Evolutionary conservation across 2,329 filamentous ascomycete genomes (phyloP).

Genomic region (Stemphylium vesicarium): DNA sequence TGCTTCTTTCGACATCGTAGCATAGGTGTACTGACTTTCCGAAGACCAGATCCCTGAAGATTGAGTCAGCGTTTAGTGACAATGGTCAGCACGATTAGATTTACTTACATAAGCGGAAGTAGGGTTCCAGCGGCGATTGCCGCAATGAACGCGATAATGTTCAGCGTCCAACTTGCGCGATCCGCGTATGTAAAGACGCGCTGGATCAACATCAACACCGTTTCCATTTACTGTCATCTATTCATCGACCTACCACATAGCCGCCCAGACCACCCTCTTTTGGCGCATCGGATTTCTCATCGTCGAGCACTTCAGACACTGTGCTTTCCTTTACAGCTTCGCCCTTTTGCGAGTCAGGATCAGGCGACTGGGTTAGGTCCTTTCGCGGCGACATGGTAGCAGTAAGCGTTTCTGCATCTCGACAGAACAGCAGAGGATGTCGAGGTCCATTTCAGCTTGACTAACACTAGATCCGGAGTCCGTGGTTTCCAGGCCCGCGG

Average conservation of each 20-base stretch:
- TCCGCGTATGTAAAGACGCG: slow-evolving; percentile 48
- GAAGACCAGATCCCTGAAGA: slow-evolving; percentile 54
- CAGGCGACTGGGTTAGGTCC: slow-evolving; percentile 3
- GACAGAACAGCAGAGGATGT: background rate
- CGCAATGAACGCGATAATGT: slow-evolving; percentile 40
- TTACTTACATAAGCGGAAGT: slow-evolving; percentile 53
- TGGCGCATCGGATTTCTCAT: slow-evolving; percentile 17
- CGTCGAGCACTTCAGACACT: slow-evolving; percentile 1
- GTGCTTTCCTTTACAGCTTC: slow-evolving; percentile 10
- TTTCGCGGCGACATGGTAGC: slow-evolving; percentile 16
- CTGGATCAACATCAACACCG: slow-evolving; percentile 17
- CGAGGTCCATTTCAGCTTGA: background rate
- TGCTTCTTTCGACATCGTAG: too few relatives aligned
- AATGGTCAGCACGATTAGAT: background rate
- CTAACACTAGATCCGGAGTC: background rate
- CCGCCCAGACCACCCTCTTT: slow-evolving; percentile 24
- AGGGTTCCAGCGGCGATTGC: slow-evolving; percentile 54
- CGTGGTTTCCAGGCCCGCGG: background rate
- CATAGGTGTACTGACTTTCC: slow-evolving; percentile 41
- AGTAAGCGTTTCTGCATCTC: background rate
- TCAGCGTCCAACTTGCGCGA: slow-evolving; percentile 38
- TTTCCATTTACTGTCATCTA: background rate
- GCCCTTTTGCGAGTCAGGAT: slow-evolving; percentile 6
- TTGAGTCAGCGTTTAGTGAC: background rate
- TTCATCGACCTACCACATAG: slow-evolving; percentile 32